Evolutionary conservation across 306 rosid genomes (phyloP), one percentile per base, ranked within the genome.

Genomic region (Cicer arietinum): DNA sequence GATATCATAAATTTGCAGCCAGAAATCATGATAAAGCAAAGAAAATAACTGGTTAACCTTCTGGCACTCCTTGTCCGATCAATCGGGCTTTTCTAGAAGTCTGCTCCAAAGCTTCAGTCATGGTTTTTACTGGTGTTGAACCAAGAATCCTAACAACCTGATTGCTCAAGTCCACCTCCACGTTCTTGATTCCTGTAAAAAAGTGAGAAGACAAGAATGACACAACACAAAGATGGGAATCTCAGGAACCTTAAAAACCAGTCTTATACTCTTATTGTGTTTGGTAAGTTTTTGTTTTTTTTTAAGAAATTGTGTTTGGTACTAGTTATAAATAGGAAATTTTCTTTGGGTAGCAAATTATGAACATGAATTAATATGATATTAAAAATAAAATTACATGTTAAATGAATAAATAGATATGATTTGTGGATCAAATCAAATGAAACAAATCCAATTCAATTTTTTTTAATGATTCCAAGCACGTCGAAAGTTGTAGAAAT

Each of bases 21-120:
- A 75, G 7, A 61, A 56, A 44, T 11, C 25, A 43, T 7, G 57
- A 8, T 0, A 62, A 37, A 77, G 69, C 63, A 44, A 44, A 68
- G 51, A 41, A 75, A 67, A 74, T 17, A 14, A 79, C 10, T 4
- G 6, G 70, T 50, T 41, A 78, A 90, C 99, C 99, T 78, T 88
- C 95, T 0, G 96, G 97, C 37, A 85, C 81, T 68, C 99, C 99
- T 83, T 92, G 99, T 76, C 99, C 97, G 43, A 94, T 92, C 35
- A 94, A 82, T 75, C 96, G 84, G 5, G 95, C 96, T 80, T 81
- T 85, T 77, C 92, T 87, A 44, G 95, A 97, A 0, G 91, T 92
- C 86, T 92, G 92, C 77, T 94, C 93, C 79, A 92, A 69, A 63
- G 97, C 95, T 85, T 92, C 95, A 10, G 96, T 92, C 99, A 94